Base-by-base conservation (phyloP, 768 basidiomycete species). In the Russula virescens region DNA sequence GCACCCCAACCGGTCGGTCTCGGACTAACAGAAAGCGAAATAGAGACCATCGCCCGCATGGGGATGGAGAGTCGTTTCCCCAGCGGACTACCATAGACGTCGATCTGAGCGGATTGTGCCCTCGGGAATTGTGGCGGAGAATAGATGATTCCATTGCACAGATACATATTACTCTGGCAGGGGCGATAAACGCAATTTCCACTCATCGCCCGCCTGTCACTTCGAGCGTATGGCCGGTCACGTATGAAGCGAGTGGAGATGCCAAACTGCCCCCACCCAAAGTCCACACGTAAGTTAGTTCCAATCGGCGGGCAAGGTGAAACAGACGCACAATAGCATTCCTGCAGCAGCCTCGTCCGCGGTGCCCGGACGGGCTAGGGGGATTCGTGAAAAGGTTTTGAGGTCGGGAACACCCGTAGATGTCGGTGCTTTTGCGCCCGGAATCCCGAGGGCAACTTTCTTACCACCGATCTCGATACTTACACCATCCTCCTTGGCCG, bases 391-490 rank as follows among this genome's bases (percentile, higher is more conserved):
- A 71, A 80, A 82, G 23, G 55, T 21, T 23, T 70, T 65, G 14
- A 74, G 76, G 65, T 79, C 80, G 7, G 74, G 72, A 1, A 78
- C 73, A 3, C 73, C 68, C 47, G 71, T 62, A n/a, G 69, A 68
- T 26, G 70, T 71, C 2, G 71, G 70, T 0, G 78, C 74, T 58
- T 73, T 77, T 3, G 78, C 81, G 18, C 78, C 79, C 3, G 91
- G 91, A 61, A 94, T 84, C 62, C 91, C 92, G 10, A 94, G 79
- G 9, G 88, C 83, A 64, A 94, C 88, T 71, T 87, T 86, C 80
- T 92, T 88, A 5, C 91, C 92, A 64, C 84, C 84, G 53, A 93
- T 86, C 71, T 87, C 85, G 71, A 94, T 91, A 50, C 79, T 79
- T 55, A 72, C 86, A 47, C 91, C 91, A 2, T 77, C 80, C 69